Evolutionary conservation across 1,139 yeast genomes (phyloP), one percentile per base, ranked within the genome.

Genomic region (Lodderomyces elongisporus): DNA sequence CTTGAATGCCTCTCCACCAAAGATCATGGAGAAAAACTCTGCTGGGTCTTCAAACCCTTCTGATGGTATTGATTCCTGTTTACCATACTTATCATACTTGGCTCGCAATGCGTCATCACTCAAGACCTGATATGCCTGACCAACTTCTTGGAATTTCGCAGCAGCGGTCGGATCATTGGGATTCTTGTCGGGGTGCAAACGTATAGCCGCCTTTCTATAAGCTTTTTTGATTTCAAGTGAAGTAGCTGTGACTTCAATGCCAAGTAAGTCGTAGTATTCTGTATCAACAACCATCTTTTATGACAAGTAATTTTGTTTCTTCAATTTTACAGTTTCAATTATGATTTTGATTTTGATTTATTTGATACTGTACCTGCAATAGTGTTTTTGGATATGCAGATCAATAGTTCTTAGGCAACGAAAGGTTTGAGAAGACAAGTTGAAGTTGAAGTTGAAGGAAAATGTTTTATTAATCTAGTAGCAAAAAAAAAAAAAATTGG

Each of bases 151-250:
- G 46, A 79, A 79, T 49, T 67, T 72, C 13, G 68, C 61, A 29
- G 89, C 89, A 4, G 96, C 96, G 18, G 66, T 64, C 5, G 91
- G 89, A 49, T 82, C 85, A 47, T 81, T 77, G 6, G 96, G 97
- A 51, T 91, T 88, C 63, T 91, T 93, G 58, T 91, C 98, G 0
- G 98, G 98, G 57, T 93, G 98, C 42, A 88, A 82, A 38, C 64
- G 69, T 54, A 91, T 80, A 6, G 97, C 97, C 52, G 81, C 79
- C 57, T 82, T 83, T 41, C 98, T 71, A 60, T 91, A 91, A 0
- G 96, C 96, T 57, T 85, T 87, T 58, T 91, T 93, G 58, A 91
- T 89, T 38, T 87, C 95, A 18, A 78, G 66, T 5, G 83, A 76
- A 1, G 89, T 76, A 25, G 98, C 97, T 17, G 74, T 76, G 4